Conservation (phyloP, 495 filamentous ascomycete genomes). For the Entonaema liquescens region DNA sequence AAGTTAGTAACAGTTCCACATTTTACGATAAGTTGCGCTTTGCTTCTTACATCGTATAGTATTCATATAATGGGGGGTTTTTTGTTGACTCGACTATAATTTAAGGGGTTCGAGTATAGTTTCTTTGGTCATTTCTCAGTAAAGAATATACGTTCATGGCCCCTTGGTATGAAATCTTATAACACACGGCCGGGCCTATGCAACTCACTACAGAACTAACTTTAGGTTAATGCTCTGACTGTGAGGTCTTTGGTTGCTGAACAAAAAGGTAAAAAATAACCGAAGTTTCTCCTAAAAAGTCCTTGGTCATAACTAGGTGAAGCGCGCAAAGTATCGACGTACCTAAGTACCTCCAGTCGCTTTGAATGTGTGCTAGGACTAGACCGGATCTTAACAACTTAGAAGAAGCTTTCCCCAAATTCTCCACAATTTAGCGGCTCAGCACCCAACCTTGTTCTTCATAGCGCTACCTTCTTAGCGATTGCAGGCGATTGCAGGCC, state of each 20-base stretch:
- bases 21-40: neutral
- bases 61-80: neutral
- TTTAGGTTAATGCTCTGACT: neutral
- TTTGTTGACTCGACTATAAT: neutral
- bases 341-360: neutral
- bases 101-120: neutral
- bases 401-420: constrained; percentile 12
- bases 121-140: constrained; percentile 19
- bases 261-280: constrained; percentile 3
- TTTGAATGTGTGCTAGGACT: neutral
- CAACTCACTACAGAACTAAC: neutral
- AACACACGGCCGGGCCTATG: neutral
- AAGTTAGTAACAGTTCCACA: constrained; percentile 20
- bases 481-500: too few species aligned
- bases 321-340: neutral
- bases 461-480: constrained; percentile 7
- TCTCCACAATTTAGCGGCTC: constrained; percentile 14
- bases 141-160: neutral
- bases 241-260: neutral
- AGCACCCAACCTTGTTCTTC: constrained; percentile 15
- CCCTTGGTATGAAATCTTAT: constrained; percentile 2
- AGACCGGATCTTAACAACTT: neutral
- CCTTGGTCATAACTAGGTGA: neutral
- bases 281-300: constrained; percentile 16
- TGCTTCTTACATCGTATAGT: constrained; percentile 26